Evolutionary conservation across 2,329 filamentous ascomycete species (phyloP), one percentile per base, ranked within the genome.

Genomic region (Aureobasidium mangrovei): DNA sequence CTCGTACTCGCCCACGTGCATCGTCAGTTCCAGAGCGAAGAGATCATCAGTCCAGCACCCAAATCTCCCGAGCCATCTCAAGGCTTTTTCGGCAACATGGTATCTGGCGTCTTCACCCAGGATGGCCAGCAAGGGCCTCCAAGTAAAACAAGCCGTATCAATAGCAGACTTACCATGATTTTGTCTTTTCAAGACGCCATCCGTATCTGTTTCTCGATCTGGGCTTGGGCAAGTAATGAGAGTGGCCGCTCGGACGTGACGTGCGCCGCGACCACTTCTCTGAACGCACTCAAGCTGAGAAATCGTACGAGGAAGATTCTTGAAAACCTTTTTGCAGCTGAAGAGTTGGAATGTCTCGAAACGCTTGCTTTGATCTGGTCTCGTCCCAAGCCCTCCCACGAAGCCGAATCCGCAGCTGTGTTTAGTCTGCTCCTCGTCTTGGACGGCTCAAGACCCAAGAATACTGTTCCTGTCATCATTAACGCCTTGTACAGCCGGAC

Each of bases 171-270:
- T 26, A 97, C 93, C 0, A 91, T 98, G 24, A 77, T 96, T 41
- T 77, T 98, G n/a, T 94, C 91, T 8, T 95, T 98, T 66, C 91
- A 97, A 68, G 94, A 98, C 67, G 89, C 91, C 1, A 88, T 97
- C 56, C 83, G 89, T 27, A 87, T 95, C 47, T 95, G 91, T 69
- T 94, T 95, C 66, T 82, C 78, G 9, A 95, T 98, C 51, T 98
- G 94, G 93, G 87, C 88, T 0, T 98, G 93, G 91, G 88, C 80
- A 10, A 79, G 86, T 4, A 74, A 74, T 29, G 83, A 85, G 62
- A 62, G 64, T 32, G 69, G 67, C 6, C 70, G 73, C 26, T 81
- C 85, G 53, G 86, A 95, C 64, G 65, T 74, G 1, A 77, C 79
- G 31, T 91, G 63, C 85, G 12, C 77, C 77, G 61, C 64, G 4